A percentile compares a stretch with the other conserved stretches of the same genome.
Conservation (phyloP, 805 yeast species). For the Candida adriatica region DNA sequence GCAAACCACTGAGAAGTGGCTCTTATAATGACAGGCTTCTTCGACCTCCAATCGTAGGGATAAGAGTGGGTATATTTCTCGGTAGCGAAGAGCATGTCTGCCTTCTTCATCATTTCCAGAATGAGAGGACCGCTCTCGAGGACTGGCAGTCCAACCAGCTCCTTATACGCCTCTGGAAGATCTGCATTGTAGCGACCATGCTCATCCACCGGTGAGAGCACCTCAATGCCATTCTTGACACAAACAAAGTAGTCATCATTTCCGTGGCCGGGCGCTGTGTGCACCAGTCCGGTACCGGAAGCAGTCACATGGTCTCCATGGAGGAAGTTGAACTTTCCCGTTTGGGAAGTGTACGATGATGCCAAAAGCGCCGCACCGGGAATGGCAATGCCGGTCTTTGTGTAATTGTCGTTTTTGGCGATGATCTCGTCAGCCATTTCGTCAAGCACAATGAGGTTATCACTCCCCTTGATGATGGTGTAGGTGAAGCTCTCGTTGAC, state of each 20-base stretch:
- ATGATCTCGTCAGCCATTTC: slow-evolving; percentile 37
- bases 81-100: slow-evolving; percentile 40
- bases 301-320: slow-evolving; percentile 79
- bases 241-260: slow-evolving; percentile 84
- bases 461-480: slow-evolving; percentile 38
- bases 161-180: slow-evolving; percentile 40
- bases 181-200: slow-evolving; percentile 58
- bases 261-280: slow-evolving; percentile 98
- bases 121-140: slow-evolving; percentile 48
- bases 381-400: slow-evolving; percentile 24
- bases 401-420: slow-evolving; percentile 23
- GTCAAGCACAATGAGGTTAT: slow-evolving; percentile 49
- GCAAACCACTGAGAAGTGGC: slow-evolving; percentile 98
- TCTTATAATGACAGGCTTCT: slow-evolving; percentile 88
- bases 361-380: slow-evolving; percentile 37
- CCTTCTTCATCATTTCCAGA: slow-evolving; percentile 33
- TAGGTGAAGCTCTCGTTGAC: slow-evolving; percentile 55
- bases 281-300: slow-evolving; percentile 91
- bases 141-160: slow-evolving; percentile 52
- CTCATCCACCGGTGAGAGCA: slow-evolving; percentile 75
- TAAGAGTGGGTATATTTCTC: slow-evolving; percentile 70
- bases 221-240: slow-evolving; percentile 42
- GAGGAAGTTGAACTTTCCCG: slow-evolving; percentile 51
- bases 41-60: slow-evolving; percentile 97
- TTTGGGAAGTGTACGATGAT: slow-evolving; percentile 49